phyloP scores from a whole-genome alignment of 108 stramenopile species.

The Nitzschia inconspicua region DNA sequence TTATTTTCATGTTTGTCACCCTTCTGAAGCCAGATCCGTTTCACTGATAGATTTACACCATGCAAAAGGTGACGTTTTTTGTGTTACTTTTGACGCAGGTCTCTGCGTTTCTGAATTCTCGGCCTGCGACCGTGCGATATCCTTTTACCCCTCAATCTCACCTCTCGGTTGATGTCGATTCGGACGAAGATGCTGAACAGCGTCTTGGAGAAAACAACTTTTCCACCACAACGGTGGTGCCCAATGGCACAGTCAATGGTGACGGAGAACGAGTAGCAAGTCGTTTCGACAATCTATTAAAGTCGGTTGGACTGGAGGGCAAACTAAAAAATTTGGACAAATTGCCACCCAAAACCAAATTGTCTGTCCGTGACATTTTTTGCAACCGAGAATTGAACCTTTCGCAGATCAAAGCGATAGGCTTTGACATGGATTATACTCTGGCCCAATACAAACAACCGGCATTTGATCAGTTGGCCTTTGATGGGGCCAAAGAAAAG shows the following conservation, averaged over 20 bases:
- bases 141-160: too few species aligned
- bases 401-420: constrained; percentile 76
- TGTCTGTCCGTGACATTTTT: constrained; percentile 72
- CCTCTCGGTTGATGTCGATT: constrained; percentile 36
- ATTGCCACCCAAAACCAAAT: constrained; percentile 42
- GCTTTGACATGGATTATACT: constrained; percentile 97
- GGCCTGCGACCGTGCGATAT: too few species aligned
- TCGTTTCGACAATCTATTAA: constrained; percentile 25
- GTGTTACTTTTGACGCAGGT: too few species aligned
- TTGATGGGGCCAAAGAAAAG: constrained; percentile 93
- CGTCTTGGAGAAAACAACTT: constrained; percentile 7
- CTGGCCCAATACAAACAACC: constrained; percentile 90
- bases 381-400: constrained; percentile 93
- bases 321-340: constrained; percentile 25
- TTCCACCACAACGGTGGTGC: not conserved
- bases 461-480: constrained; percentile 90
- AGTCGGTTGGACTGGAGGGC: constrained; percentile 31
- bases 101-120: too few species aligned
- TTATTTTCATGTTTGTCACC: too few species aligned
- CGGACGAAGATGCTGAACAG: constrained; percentile 38
- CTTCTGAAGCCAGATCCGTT: too few species aligned
- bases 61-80: too few species aligned
- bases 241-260: not conserved
- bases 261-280: not conserved
- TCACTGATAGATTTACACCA: too few species aligned